Evolutionary conservation across 1,139 yeast genomes (phyloP), one percentile per base, ranked within the genome.

Genomic region (Candida tetrigidarum): DNA sequence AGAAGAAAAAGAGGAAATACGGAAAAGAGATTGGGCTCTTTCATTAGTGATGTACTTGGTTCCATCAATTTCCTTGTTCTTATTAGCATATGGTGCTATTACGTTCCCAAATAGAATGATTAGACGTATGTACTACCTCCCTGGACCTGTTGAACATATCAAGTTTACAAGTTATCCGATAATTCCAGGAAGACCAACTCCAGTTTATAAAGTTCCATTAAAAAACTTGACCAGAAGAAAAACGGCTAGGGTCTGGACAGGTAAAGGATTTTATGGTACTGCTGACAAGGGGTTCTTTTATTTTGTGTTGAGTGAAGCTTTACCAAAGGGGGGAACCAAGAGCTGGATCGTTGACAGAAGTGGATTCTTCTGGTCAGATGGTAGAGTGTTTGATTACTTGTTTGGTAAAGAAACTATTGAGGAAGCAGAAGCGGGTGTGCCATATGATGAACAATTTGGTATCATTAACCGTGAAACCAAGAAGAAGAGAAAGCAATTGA

Each of bases 331-430:
- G 47, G 52, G 50, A 23, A 44, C 45, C n/a, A 71, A 79, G 41
- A 89, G 86, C 39, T 88, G 93, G 91, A 71, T 87, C 15, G 84
- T 88, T 18, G 96, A 89, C 61, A 74, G 96, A 52, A 84, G 83
- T 57, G 96, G 96, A 14, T 87, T 71, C 74, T 89, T 87, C 67
- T 89, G 96, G 96, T 90, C 93, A 27, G 96, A 89, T 62, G 96
- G 96, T 6, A 74, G 96, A 48, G 86, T 89, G 2, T 86, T 84
- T 65, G 96, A 89, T 63, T 80, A 81, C 45, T 58, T 89, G 23
- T 86, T 89, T 57, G 95, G 96, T 26, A 84, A 86, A 56, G 96
- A 88, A 60, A 67, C 88, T 1, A 61, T 88, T 18, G 86, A 83
- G 16, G 86, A 79, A 47, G 91, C 95, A 3, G 93, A 87, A 62